Evolutionary conservation across 2,329 filamentous ascomycete genomes (phyloP).

Genomic region (Aspergillus alliaceus): DNA sequence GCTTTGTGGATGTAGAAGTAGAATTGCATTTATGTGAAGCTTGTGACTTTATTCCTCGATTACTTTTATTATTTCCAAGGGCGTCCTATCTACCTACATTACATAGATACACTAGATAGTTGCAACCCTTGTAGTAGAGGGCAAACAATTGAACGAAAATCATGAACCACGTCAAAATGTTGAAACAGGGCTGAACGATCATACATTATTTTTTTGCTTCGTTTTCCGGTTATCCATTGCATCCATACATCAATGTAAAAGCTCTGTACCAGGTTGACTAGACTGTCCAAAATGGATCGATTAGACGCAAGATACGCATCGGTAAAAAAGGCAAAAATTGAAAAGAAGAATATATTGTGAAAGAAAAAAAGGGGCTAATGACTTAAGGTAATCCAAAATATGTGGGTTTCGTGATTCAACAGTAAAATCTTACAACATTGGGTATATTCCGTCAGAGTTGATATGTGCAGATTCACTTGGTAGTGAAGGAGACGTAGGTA

Average conservation of each 20-base stretch:
- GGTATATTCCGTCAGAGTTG: constrained; percentile 11
- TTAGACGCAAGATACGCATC: background rate
- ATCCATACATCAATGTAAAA: no score
- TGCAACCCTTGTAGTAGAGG: background rate
- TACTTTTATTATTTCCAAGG: background rate
- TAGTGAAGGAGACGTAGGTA: background rate
- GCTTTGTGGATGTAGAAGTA: background rate
- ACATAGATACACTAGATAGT: background rate
- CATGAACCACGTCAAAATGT: background rate
- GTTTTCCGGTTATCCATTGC: background rate
- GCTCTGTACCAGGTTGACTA: no score
- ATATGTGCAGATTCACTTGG: constrained; percentile 3
- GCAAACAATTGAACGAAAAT: background rate
- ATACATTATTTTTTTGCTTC: background rate
- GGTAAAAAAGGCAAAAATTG: background rate
- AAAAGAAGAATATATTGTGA: constrained; percentile 2
- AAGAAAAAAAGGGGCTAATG: constrained; percentile 9
- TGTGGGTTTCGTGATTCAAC: background rate
- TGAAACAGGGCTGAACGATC: background rate
- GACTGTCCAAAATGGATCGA: constrained; percentile 1
- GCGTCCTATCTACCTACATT: background rate
- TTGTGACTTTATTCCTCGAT: background rate
- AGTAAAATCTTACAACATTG: constrained; percentile 2
- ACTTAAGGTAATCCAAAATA: constrained; percentile 6
- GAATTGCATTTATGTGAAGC: background rate